Evolutionary conservation across 495 filamentous ascomycete genomes (phyloP), one percentile per base, ranked within the genome.

Genomic region (Geopyxis carbonaria): DNA sequence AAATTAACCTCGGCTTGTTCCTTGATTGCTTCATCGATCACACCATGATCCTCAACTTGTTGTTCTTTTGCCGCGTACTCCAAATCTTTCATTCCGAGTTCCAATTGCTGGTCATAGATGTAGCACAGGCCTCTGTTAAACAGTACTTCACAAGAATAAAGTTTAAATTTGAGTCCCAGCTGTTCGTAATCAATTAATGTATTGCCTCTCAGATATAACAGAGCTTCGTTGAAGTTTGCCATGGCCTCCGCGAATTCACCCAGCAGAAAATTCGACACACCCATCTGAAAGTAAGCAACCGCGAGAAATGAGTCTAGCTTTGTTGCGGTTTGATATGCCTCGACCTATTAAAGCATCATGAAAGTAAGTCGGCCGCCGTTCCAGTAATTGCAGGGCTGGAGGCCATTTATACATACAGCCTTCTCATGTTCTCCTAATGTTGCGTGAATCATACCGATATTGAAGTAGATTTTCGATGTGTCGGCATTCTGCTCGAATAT

Each of bases 81-180:
- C 35, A 99, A 63, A 67, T 99, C 89, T 59, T 80, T 73, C 72
- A 99, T 75, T 38, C 89, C 89, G 9, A 76, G 70, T 9, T 81
- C 77, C 58, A 82, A 80, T 59, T 94, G 83, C 52, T 84, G 79
- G 10, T 95, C 71, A 52, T 95, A 95, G 51, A 95, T 91, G 61
- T 93, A 95, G 63, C 91, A 95, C 27, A 99, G 69, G 31, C 89
- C 89, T 25, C 89, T 75, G 60, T 99, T 99, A 70, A 99, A 99
- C 11, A 99, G 66, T 2, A 93, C 91, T 57, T 99, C 91, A 59
- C 89, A 99, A 4, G 89, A 94, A 61, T 80, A 94, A 4, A 99
- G 66, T 48, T 92, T 93, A 64, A 95, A 99, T 38, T 85, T 80
- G 27, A 99, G 69, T 9, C 89, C 89, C 31, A 99, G 66, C 59